Percentiles rank a stretch among this genome's conserved stretches.
Evolutionary conservation across 768 basidiomycete species (phyloP).

Genomic region (Pleurotus cornucopiae): DNA sequence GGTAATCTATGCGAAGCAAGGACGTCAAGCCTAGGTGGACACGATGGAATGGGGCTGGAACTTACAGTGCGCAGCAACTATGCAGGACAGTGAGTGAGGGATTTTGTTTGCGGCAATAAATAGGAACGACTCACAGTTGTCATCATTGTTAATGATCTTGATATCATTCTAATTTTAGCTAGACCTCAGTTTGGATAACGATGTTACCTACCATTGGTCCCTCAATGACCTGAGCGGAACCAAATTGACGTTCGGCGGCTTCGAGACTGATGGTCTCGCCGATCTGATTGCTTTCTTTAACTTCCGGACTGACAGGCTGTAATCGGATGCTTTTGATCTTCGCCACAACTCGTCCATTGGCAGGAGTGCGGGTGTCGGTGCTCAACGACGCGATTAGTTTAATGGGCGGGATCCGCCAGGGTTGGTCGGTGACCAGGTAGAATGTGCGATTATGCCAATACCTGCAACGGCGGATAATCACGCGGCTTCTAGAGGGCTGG

Average conservation of each 20-base stretch:
- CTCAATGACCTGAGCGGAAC: not conserved
- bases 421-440: conserved; percentile 1
- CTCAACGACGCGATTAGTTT: not conserved
- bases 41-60: too few relatives aligned
- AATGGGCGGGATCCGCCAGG: not conserved
- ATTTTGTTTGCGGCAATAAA: not conserved
- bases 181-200: not conserved
- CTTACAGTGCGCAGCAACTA: conserved; percentile 1
- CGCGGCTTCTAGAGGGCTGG: not conserved
- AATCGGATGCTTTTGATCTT: conserved; percentile 1
- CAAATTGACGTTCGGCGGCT: not conserved
- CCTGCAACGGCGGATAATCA: not conserved
- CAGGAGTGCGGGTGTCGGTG: not conserved
- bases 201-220: not conserved
- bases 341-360: not conserved
- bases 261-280: conserved; percentile 4
- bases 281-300: conserved; percentile 2
- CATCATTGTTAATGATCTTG: conserved; percentile 4
- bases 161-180: not conserved
- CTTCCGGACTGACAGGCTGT: not conserved
- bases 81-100: not conserved
- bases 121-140: not conserved
- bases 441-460: conserved; percentile 1
- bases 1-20: not conserved
- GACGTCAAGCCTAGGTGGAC: not conserved